Percentiles rank a stretch among this genome's conserved stretches.
phyloP scores from a whole-genome alignment of 1,139 yeast genomes.

The Debaryomyces udenii region DNA sequence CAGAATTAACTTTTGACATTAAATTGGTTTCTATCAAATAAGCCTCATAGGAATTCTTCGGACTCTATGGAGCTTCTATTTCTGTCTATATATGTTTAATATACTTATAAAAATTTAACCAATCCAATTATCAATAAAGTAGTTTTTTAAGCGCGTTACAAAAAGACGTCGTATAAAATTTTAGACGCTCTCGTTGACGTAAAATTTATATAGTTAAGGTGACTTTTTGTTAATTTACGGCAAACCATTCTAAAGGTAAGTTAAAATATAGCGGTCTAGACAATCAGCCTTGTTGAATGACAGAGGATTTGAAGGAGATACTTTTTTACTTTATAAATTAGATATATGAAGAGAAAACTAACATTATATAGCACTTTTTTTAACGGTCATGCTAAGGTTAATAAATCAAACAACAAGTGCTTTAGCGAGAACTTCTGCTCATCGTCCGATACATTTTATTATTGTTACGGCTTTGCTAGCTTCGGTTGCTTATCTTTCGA shows the following conservation, averaged over 20 bases:
- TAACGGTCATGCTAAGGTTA: conserved; percentile 27
- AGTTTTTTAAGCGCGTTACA: conserved; percentile 2
- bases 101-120: conserved; percentile 1
- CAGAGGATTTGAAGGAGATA: too few relatives aligned
- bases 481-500: conserved; percentile 77
- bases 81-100: conserved; percentile 6
- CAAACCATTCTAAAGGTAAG: conserved; percentile 6
- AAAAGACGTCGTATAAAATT: conserved; percentile 11
- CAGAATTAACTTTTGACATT: conserved; percentile 93
- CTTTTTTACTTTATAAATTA: too few relatives aligned
- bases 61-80: neutral
- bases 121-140: neutral
- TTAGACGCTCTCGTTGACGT: conserved; percentile 12
- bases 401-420: conserved; percentile 39
- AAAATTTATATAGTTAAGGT: conserved; percentile 1
- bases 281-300: too few relatives aligned
- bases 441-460: conserved; percentile 87
- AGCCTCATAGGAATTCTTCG: conserved; percentile 11
- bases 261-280: neutral
- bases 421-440: conserved; percentile 70
- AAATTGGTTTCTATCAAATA: conserved; percentile 90
- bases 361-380: conserved; percentile 10
- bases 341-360: too few relatives aligned
- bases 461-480: conserved; percentile 75
- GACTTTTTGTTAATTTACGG: conserved; percentile 6